These are phyloP conservation scores for Kuraishia ogatae DNA, from an alignment of 805 yeast genomes.

Conservation along the genomic window DNA sequence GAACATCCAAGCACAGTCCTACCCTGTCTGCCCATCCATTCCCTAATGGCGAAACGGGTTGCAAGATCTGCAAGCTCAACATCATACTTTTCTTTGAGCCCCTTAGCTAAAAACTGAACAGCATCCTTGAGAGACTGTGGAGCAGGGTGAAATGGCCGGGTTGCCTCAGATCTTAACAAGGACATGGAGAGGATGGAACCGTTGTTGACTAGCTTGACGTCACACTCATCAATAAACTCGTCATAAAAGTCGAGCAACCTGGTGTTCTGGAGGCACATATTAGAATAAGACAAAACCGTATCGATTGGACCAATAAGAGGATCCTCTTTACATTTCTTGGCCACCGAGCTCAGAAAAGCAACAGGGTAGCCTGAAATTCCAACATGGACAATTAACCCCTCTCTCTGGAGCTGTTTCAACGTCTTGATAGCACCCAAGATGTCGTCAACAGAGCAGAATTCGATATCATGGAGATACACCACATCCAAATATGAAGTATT, in stretches of 20 bases:
- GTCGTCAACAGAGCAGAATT: constrained; percentile 53
- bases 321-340: constrained; percentile 25
- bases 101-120: constrained; percentile 34
- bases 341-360: constrained; percentile 48
- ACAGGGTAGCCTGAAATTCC: constrained; percentile 90
- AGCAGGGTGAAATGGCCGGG: constrained; percentile 81
- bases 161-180: constrained; percentile 54
- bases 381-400: constrained; percentile 53
- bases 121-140: constrained; percentile 44
- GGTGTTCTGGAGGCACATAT: constrained; percentile 76
- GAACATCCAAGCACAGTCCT: constrained; percentile 77
- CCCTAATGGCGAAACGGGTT: constrained; percentile 60
- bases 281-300: constrained; percentile 68
- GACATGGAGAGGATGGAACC: constrained; percentile 91
- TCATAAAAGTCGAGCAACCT: constrained; percentile 36
- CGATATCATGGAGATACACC: constrained; percentile 85
- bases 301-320: constrained; percentile 58
- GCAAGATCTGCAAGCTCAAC: constrained; percentile 78
- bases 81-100: constrained; percentile 26
- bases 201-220: constrained; percentile 53
- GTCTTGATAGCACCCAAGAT: constrained; percentile 57
- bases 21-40: constrained; percentile 44
- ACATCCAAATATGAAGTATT: constrained; percentile 65
- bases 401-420: constrained; percentile 48
- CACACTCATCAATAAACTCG: constrained; percentile 42